Evolutionary conservation across 306 rosid species (phyloP).

Genomic region (Ziziphus jujuba): DNA sequence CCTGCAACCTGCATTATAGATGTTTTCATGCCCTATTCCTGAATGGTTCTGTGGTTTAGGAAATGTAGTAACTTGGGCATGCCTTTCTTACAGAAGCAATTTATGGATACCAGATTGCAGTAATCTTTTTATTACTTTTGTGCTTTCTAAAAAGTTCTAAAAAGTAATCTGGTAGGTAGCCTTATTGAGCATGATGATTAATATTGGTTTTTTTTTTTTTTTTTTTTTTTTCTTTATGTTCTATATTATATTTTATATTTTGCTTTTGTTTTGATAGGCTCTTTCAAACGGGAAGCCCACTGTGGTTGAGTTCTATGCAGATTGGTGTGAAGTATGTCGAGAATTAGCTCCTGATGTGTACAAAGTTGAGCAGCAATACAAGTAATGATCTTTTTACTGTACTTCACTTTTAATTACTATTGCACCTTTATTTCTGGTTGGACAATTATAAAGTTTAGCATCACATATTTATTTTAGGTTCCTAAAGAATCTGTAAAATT

Average conservation of each 20-base stretch:
- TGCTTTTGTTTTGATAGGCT: slow-evolving; percentile 54
- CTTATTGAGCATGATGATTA: background rate
- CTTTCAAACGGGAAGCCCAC: slow-evolving; percentile 95
- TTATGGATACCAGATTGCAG: background rate
- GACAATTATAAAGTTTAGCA: background rate
- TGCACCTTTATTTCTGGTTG: slow-evolving; percentile 15
- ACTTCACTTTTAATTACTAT: background rate
- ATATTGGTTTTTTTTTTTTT: slow-evolving; percentile 1
- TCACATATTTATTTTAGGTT: background rate
- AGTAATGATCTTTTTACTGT: slow-evolving; percentile 47
- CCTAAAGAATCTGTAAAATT: too few species aligned
- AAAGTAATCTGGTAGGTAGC: too few species aligned
- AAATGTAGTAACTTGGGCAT: background rate
- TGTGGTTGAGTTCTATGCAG: slow-evolving; percentile 97
- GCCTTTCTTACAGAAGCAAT: background rate
- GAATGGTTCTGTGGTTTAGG: background rate
- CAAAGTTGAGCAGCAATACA: slow-evolving; percentile 90
- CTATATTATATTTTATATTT: slow-evolving; percentile 8
- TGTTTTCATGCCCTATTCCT: background rate
- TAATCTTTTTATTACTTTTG: background rate
- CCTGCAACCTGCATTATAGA: background rate
- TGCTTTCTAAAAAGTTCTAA: background rate
- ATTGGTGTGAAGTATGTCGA: slow-evolving; percentile 97
- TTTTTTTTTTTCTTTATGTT: slow-evolving; percentile 2
- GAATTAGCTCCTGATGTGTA: slow-evolving; percentile 94